Evolutionary conservation across 2,329 filamentous ascomycete species (phyloP), one percentile per base, ranked within the genome.

Genomic region (Pseudogymnoascus verrucosus): DNA sequence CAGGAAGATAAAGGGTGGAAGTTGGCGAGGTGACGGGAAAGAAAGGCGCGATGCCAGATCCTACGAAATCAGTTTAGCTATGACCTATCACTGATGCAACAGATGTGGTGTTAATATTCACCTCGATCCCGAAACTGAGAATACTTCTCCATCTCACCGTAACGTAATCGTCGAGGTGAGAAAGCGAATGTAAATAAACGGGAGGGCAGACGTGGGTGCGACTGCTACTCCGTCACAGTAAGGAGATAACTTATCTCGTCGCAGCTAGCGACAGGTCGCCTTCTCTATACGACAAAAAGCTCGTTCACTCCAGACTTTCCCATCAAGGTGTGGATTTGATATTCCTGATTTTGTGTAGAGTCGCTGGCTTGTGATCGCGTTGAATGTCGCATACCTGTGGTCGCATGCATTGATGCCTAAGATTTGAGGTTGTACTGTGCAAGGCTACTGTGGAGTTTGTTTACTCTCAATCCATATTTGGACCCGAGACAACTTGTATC

Each of bases 21-120:
- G 86, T 78, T 59, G 86, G 84, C 5, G 88, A 84, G 16, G 86
- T 82, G 63, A 93, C 84, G 14, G 95, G 93, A 66, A 98, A 88
- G 79, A 99, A 99, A 64, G 95, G 95, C 68, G 95, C 91, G 74
- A 99, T 96, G 71, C 95, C 93, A 69, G 95, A 96, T 68, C 93
- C 93, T 98, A 70, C 64, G 59, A 63, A 65, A 21, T 31, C 59
- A 37, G 36, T 67, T 71, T 67, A 74, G 69, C 65, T 65, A 39
- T 65, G 37, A 60, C 28, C 71, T 65, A 71, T 66, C 62, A 61
- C 36, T 31, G 61, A 37, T 65, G 57, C 36, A 14, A 64, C 21
- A 63, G n/a, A n/a, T 57, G 54, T 62, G 39, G 36, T 34, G 51
- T 61, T 36, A 34, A 61, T 54, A 66, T 72, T 61, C 75, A 88